Base-by-base conservation (phyloP, 2,329 filamentous ascomycete species). In the Arthroderma sp. region DNA sequence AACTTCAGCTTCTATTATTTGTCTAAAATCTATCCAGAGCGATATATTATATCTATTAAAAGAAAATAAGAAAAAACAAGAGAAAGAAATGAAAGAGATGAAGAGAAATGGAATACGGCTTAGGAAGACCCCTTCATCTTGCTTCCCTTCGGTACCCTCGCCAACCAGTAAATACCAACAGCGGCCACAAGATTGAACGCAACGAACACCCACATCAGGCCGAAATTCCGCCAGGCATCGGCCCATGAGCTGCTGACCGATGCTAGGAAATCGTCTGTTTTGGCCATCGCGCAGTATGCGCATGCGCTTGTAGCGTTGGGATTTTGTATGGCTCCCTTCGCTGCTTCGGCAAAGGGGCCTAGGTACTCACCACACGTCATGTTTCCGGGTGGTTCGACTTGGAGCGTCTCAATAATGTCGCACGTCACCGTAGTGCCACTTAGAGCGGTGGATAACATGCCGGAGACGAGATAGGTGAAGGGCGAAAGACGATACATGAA, bases 401-500 rank as follows among this genome's bases (percentile, higher is more conserved):
- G 48, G 29, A 62, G 52, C 5, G 60, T 46, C 31, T 65, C 62
- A n/a, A 58, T 56, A 11, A 48, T 41, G 2, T 60, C 58, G 44
- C 63, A 66, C 4, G 53, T 22, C 3, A 63, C 57, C 0, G 48
- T 42, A 1, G 55, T 51, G 1, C 56, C 56, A 0, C 58, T 42
- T 1, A 65, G 29, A 1, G 62, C 62, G 0, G 56, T 59, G 1
- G 61, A 57, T 5, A 63, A 46, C 27, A 70, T 57, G 1, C 61
- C 56, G 11, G 62, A 60, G 3, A 70, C 64, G 3, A 71, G 60
- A 42, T 84, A 85, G 0, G 78, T 82, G 47, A 83, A 78, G 0
- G 79, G 80, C 0, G 73, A 77, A 6, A 77, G 68, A 29, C 75
- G 71, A 60, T 85, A 82, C 80, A 85, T 85, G 65, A 83, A 85